Percentiles rank a stretch among this genome's conserved stretches.
These are phyloP conservation scores for Triangularia verruculosa DNA, from an alignment of 2,329 filamentous ascomycete species.

Conservation along the genomic window DNA sequence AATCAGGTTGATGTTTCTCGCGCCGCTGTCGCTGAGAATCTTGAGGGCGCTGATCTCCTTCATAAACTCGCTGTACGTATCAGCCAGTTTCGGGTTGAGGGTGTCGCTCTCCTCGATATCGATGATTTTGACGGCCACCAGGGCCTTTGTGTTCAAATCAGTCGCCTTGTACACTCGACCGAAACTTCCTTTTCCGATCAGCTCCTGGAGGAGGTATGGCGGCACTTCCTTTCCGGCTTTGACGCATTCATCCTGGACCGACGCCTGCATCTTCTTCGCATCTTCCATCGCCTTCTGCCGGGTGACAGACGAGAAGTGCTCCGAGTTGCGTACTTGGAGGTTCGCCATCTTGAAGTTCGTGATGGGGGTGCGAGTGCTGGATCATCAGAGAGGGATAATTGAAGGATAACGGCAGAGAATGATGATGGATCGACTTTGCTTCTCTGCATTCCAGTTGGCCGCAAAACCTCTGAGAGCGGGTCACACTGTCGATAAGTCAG, in stretches of 20 bases:
- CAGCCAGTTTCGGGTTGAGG: slow-evolving; percentile 60
- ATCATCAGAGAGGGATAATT: neutral
- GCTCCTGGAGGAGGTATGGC: slow-evolving; percentile 59
- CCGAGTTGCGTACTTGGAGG: slow-evolving; percentile 33
- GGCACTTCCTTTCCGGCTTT: slow-evolving; percentile 55
- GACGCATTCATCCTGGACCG: slow-evolving; percentile 56
- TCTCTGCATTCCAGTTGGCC: neutral
- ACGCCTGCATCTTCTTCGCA: slow-evolving; percentile 60
- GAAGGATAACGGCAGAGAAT: too few relatives aligned
- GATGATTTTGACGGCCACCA: slow-evolving; percentile 76
- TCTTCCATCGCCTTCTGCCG: slow-evolving; percentile 56
- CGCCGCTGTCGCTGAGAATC: slow-evolving; percentile 68
- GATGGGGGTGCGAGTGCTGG: neutral
- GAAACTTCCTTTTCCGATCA: slow-evolving; percentile 67
- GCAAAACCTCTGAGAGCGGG: too few relatives aligned
- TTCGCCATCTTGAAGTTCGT: slow-evolving; percentile 29
- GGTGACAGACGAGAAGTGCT: slow-evolving; percentile 28
- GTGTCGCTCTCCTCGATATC: slow-evolving; percentile 77
- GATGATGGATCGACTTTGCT: too few relatives aligned
- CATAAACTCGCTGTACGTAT: slow-evolving; percentile 67
- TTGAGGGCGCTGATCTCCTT: slow-evolving; percentile 69
- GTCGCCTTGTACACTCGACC: slow-evolving; percentile 65
- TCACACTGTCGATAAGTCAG: neutral
- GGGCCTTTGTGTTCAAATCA: slow-evolving; percentile 37
- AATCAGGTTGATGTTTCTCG: slow-evolving; percentile 77